Evolutionary conservation across 2,329 filamentous ascomycete genomes (phyloP), one percentile per base, ranked within the genome.

Genomic region (Penicillium sclerotigenum): DNA sequence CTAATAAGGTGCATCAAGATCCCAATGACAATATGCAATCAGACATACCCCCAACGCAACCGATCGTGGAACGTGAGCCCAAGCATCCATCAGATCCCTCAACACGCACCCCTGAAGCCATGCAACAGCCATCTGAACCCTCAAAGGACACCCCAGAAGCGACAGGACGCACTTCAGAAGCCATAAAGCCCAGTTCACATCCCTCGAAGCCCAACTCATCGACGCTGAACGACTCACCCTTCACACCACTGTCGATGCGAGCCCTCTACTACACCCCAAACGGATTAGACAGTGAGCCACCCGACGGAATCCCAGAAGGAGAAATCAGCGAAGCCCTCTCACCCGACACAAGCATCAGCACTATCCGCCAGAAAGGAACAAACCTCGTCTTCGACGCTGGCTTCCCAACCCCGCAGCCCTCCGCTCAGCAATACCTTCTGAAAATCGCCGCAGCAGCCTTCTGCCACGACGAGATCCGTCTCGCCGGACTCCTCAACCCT

Each of bases 361-460:
- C 47, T 7, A 52, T 53, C 47, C 65, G 65, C 1, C 64, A 67
- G 24, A 56, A 58, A 13, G 65, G 67, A 33, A 66, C 69, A 7
- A 58, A 61, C 7, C 58, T 77, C 7, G 58, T 68, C 33, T 72
- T 75, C 56, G 70, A 72, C 48, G 63, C 65, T 4, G 63, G 65
- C 46, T 73, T 72, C 48, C 74, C 75, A 31, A 72, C 71, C 0
- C 75, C 75, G 5, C 65, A 61, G 18, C 72, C 72, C 3, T 67
- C 68, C 4, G 55, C 64, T 24, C 63, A 64, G n/a, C 69, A 75
- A 59, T 78, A 78, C 57, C 65, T 77, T 2, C 65, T 78, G 54
- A 74, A 75, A 57, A 70, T 77, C 26, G 65, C 66, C 47, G 67
- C 73, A 8, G 72, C 74, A 8, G 72, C 74, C 14, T 70, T 77